phyloP scores from a whole-genome alignment of 331 rosid genomes.

The Acacia pycnantha region DNA sequence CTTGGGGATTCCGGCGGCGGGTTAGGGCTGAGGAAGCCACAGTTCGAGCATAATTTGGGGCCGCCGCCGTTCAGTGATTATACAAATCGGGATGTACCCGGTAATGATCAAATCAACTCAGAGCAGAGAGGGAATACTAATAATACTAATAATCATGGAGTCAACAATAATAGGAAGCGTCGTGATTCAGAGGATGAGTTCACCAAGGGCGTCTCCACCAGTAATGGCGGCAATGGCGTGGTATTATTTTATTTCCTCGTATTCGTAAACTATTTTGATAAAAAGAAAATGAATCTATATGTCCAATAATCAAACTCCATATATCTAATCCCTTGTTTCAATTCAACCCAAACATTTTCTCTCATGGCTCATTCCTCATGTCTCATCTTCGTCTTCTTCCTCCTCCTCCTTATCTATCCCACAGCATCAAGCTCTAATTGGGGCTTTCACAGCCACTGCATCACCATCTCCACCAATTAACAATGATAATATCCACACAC shows the following conservation, averaged over 20 bases:
- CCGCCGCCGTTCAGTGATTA: constrained; percentile 48
- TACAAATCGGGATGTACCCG: constrained; percentile 31
- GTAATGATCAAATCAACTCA: constrained; percentile 29
- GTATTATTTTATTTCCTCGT: constrained; percentile 24
- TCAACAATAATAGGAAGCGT: constrained; percentile 30
- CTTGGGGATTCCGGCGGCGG: constrained; percentile 43
- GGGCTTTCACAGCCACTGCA: too few relatives aligned
- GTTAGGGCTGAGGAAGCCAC: constrained; percentile 56
- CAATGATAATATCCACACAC: too few relatives aligned
- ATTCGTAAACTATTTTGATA: neutral
- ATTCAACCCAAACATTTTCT: too few relatives aligned
- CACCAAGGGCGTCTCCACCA: constrained; percentile 50
- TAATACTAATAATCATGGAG: neutral
- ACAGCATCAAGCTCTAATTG: too few relatives aligned
- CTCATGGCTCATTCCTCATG: too few relatives aligned
- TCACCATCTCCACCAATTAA: too few relatives aligned
- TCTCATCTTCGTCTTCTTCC: too few relatives aligned
- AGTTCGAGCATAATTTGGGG: constrained; percentile 47
- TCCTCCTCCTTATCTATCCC: too few relatives aligned
- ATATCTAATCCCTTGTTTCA: too few relatives aligned
- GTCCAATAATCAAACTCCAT: too few relatives aligned
- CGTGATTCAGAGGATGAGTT: constrained; percentile 63
- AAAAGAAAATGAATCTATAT: neutral
- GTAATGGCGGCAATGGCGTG: constrained; percentile 23
- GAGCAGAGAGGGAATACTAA: constrained; percentile 27